Evolutionary conservation across 495 filamentous ascomycete genomes (phyloP), one percentile per base, ranked within the genome.

Genomic region (Apiosordaria backusii): DNA sequence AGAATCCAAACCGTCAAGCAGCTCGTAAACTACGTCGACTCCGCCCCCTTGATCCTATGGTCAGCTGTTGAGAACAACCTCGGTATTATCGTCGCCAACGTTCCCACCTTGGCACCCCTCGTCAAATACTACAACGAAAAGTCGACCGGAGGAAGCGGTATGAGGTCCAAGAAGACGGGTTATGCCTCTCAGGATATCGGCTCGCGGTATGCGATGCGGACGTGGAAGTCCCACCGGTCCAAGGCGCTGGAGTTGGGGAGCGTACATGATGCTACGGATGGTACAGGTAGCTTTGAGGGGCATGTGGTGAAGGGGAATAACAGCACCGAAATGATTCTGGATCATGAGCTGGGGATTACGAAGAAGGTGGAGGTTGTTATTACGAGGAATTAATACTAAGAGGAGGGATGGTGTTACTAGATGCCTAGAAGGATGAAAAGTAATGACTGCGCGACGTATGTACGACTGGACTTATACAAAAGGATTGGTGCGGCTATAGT

Each of bases 61-160:
- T 85, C 83, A 16, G 65, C 73, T 5, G 73, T 86, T 4, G 84
- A 86, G 63, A 76, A 77, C 66, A 82, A 82, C 64, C 70, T 87
- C 3, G 84, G 83, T 4, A 77, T 84, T 23, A 79, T 85, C 26
- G 73, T 83, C 61, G 72, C 79, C 52, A 83, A 77, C 65, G 69
- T 85, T 16, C 83, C 83, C 29, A 79, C 82, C 18, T 80, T 84
- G 65, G 78, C 81, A 0, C 83, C 84, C 15, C 72, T 85, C 16
- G 76, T 86, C 73, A 80, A 73, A 55, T 73, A 78, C 60, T 79
- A 79, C 60, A 67, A 61, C 57, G 71, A 73, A 19, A 29, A 24
- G 13, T 65, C 68, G 13, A 62, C 57, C 29, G 67, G 24, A 2
- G 7, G 29, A 0, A 61, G 57, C 64, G 50, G 61, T 23, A 63